Evolutionary conservation across 805 yeast genomes (phyloP).

Genomic region (Nakazawaea sp.): DNA sequence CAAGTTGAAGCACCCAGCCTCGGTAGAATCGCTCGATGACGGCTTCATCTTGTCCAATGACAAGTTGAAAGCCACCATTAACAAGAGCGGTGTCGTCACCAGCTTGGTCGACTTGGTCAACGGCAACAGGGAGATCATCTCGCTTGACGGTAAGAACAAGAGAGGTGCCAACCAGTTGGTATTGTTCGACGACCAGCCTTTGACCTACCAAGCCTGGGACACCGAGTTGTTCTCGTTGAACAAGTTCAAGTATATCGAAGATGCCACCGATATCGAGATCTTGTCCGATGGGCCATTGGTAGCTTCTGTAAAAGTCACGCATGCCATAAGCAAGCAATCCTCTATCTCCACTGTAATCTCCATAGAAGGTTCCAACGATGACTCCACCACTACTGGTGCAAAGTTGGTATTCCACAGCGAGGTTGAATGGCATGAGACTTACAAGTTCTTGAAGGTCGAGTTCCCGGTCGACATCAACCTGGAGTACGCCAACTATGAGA

Average conservation of each 20-base stretch:
- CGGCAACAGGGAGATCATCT: constrained; percentile 59
- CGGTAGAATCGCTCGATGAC: constrained; percentile 21
- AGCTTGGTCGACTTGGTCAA: constrained; percentile 55
- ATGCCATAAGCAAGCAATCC: constrained; percentile 51
- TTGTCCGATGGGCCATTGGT: constrained; percentile 49
- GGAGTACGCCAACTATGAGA: constrained; percentile 82
- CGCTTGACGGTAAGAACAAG: constrained; percentile 49
- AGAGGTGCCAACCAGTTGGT: constrained; percentile 77
- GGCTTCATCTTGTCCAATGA: constrained; percentile 52
- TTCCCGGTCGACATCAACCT: constrained; percentile 81
- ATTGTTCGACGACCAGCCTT: constrained; percentile 83
- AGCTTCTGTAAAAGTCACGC: constrained; percentile 56
- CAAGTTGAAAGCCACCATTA: constrained; percentile 48
- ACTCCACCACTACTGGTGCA: constrained; percentile 22
- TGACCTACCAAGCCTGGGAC: constrained; percentile 96
- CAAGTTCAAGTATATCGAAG: constrained; percentile 49
- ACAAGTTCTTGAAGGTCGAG: constrained; percentile 88
- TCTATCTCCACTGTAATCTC: constrained; percentile 64
- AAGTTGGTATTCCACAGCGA: constrained; percentile 45
- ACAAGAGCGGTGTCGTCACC: constrained; percentile 46
- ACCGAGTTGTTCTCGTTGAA: constrained; percentile 86
- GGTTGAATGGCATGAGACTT: constrained; percentile 84
- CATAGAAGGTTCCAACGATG: constrained; percentile 44
- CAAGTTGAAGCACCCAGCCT: constrained; percentile 38
- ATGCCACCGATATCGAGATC: constrained; percentile 30